These are phyloP conservation scores for Penicillium crystallinum DNA, from an alignment of 495 filamentous ascomycete genomes.

Conservation along the genomic window DNA sequence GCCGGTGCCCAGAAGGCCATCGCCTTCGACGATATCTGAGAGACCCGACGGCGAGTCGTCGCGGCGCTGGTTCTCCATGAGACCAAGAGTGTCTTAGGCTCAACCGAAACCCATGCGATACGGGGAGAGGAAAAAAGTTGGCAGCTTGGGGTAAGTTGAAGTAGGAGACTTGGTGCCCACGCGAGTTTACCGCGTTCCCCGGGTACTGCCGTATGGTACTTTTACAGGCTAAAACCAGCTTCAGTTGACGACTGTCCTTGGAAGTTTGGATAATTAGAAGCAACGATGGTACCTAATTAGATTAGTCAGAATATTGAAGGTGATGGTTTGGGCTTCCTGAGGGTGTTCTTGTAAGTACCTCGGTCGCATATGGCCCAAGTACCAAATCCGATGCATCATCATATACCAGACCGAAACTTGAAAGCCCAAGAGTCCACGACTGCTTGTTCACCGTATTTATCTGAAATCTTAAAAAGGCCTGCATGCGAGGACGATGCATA, in stretches of 20 bases:
- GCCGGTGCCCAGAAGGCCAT: slow-evolving; percentile 48
- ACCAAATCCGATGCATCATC: neutral
- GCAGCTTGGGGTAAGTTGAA: slow-evolving; percentile 15
- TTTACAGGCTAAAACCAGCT: slow-evolving; percentile 10
- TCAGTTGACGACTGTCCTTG: slow-evolving; percentile 5
- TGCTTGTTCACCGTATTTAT: neutral
- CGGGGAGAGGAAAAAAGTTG: slow-evolving; percentile 7
- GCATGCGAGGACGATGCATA: neutral
- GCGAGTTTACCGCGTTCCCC: slow-evolving; percentile 38
- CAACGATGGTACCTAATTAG: neutral
- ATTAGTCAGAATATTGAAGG: neutral
- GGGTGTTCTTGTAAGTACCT: neutral
- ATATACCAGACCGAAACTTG: neutral
- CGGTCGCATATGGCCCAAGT: slow-evolving; percentile 1
- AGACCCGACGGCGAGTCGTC: slow-evolving; percentile 45
- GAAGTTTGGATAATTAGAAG: neutral
- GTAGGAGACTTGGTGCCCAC: slow-evolving; percentile 30
- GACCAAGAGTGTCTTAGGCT: slow-evolving; percentile 20
- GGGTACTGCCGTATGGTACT: slow-evolving; percentile 19
- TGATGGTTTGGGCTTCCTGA: neutral
- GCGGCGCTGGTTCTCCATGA: slow-evolving; percentile 44
- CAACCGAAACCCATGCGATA: slow-evolving; percentile 32
- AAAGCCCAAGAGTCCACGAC: neutral
- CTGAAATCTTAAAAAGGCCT: neutral
- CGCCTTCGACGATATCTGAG: slow-evolving; percentile 44